These are phyloP conservation scores for Geotrichum phurueaensis DNA, from an alignment of 1,139 yeast species.

Conservation along the genomic window DNA sequence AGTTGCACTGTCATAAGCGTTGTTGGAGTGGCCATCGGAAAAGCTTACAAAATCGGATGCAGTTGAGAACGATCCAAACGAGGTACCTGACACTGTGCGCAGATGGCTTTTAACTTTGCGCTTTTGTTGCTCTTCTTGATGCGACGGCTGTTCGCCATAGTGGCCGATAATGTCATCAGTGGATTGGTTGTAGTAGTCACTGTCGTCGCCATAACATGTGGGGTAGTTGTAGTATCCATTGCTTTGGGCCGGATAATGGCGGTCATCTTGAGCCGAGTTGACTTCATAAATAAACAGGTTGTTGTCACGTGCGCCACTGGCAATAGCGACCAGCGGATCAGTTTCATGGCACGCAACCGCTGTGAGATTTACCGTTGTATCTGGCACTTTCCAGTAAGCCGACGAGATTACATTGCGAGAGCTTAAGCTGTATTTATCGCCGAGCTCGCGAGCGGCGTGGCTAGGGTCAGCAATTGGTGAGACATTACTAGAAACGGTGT, in stretches of 20 bases:
- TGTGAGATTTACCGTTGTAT: conserved; percentile 50
- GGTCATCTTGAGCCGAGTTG: conserved; percentile 30
- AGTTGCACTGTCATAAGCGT: background rate
- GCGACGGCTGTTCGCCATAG: background rate
- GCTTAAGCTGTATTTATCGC: conserved; percentile 6
- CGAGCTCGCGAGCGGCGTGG: conserved; percentile 3
- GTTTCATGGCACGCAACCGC: conserved; percentile 46
- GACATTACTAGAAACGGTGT: background rate
- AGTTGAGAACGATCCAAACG: conserved; percentile 3
- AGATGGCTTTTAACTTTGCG: conserved; percentile 21
- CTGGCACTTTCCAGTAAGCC: conserved; percentile 65
- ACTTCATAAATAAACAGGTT: conserved; percentile 64
- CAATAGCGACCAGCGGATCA: conserved; percentile 52
- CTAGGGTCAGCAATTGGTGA: background rate
- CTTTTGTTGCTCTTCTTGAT: background rate
- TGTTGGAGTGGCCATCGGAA: background rate
- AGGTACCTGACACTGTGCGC: conserved; percentile 14
- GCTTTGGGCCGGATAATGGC: conserved; percentile 3
- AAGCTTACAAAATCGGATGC: background rate
- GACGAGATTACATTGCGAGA: conserved; percentile 11
- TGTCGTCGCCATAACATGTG: conserved; percentile 7
- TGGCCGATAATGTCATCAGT: conserved; percentile 4
- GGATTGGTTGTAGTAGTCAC: background rate
- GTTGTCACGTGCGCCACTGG: conserved; percentile 49
- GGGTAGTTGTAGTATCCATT: conserved; percentile 11